Evolutionary conservation across 2,329 filamentous ascomycete genomes (phyloP).

Genomic region (Fusarium dimerum): DNA sequence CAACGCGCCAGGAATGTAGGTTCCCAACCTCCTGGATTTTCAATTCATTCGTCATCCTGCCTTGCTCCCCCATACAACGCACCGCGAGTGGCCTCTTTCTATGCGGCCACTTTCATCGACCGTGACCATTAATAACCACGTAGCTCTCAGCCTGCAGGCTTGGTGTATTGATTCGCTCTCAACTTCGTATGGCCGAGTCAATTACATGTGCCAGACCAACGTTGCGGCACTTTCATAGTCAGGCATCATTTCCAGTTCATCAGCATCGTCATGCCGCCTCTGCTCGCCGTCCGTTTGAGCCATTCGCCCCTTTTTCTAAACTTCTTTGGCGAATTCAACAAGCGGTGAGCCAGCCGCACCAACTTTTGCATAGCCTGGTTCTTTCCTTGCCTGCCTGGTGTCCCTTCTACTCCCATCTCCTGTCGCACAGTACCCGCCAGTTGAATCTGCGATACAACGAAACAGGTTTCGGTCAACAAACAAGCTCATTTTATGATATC

Average conservation of each 20-base stretch:
- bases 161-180: conserved; percentile 8
- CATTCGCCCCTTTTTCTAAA: conserved; percentile 1
- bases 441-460: no score
- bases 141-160: conserved; percentile 6
- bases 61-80: conserved; percentile 4
- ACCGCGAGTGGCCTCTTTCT: conserved; percentile 25
- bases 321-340: conserved; percentile 6
- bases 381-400: not conserved
- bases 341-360: conserved; percentile 11
- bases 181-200: conserved; percentile 4
- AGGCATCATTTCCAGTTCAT: not conserved
- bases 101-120: conserved; percentile 23
- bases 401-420: not conserved
- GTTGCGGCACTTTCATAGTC: no score
- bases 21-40: conserved; percentile 29
- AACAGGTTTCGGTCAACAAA: no score
- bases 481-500: no score
- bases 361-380: not conserved
- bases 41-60: conserved; percentile 7
- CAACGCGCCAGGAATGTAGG: conserved; percentile 15
- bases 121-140: conserved; percentile 5
- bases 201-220: no score
- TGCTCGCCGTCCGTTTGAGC: conserved; percentile 6
- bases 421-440: no score
- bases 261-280: conserved; percentile 5